Base-by-base conservation (phyloP, 805 yeast species). In the Helenozyma baotianmanensis region DNA sequence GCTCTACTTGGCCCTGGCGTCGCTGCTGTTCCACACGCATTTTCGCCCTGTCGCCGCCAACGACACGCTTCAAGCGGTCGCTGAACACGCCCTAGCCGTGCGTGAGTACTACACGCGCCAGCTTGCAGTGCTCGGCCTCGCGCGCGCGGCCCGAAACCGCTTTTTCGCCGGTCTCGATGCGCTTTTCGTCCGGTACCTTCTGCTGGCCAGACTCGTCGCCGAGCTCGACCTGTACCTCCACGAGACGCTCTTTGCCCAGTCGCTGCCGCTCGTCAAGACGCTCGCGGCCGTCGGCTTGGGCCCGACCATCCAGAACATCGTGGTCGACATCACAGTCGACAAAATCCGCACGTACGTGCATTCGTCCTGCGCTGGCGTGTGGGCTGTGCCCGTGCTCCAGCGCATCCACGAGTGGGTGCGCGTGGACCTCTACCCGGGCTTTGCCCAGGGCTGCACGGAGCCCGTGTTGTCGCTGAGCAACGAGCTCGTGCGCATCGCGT, bases 311-410 rank as follows among this genome's bases (percentile, higher is more conserved):
- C 45, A 38, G 27, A 39, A 45, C 16, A 46, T 53, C 4, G 47
- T 73, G 3, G 57, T 71, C 9, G 53, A 60, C 13, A 41, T 71
- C 8, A 58, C 74, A 1, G 60, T 62, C 7, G 41, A 42, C 3
- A 56, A 56, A 23, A 66, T 75, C n/a, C 51, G 48, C 16, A 28
- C 37, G 4, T 54, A 56, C 36, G 56, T 72, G 5, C 30, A 37
- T 2, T 26, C 22, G 4, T 45, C 49, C 10, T 68, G 70, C 39
- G 35, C 60, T 1, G 42, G 40, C 2, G 51, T 52, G 1, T 74
- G 76, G 76, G 45, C 58, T 28, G 40, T 26, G n/a, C 67, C 70
- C 0, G 45, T 61, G 1, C 45, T 72, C 11, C 43, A 44, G 0
- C 33, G 38, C 2, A 53, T 74, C 4, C 49, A 61, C 30, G 35